Percentiles rank a stretch among this genome's conserved stretches.
These are phyloP conservation scores for Citeromyces matritensis DNA, from an alignment of 805 yeast species.

Conservation along the genomic window DNA sequence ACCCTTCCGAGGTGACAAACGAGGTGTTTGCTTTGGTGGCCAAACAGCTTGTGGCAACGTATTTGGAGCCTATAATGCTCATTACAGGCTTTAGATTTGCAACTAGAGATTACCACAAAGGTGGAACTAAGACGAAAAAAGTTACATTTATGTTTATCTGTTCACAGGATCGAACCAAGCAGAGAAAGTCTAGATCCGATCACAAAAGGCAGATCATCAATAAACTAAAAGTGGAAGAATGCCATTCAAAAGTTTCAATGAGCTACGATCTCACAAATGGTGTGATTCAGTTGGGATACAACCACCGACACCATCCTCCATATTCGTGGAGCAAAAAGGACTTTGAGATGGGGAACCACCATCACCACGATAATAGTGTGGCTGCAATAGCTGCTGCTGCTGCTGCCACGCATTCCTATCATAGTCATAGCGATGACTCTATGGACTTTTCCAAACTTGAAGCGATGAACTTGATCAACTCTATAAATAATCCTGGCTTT, in stretches of 20 bases:
- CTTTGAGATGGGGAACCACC: no score
- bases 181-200: constrained; percentile 24
- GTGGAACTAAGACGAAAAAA: constrained; percentile 22
- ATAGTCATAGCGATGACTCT: no score
- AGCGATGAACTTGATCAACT: no score
- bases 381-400: no score
- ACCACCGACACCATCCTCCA: constrained; percentile 24
- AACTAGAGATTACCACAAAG: constrained; percentile 27
- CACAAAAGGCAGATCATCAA: constrained; percentile 20
- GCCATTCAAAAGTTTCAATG: constrained; percentile 22
- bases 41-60: constrained; percentile 17
- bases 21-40: constrained; percentile 18
- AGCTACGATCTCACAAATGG: constrained; percentile 23
- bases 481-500: no score
- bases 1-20: constrained; percentile 13
- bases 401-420: no score
- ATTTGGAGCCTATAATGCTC: constrained; percentile 22
- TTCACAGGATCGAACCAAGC: constrained; percentile 25
- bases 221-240: constrained; percentile 22
- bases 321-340: constrained; percentile 19
- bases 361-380: no score
- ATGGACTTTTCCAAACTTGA: no score
- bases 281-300: constrained; percentile 16
- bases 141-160: constrained; percentile 28
- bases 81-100: constrained; percentile 26